Evolutionary conservation across 257 asterid genomes (phyloP).

Genomic region (Solanum bulbocastanum): DNA sequence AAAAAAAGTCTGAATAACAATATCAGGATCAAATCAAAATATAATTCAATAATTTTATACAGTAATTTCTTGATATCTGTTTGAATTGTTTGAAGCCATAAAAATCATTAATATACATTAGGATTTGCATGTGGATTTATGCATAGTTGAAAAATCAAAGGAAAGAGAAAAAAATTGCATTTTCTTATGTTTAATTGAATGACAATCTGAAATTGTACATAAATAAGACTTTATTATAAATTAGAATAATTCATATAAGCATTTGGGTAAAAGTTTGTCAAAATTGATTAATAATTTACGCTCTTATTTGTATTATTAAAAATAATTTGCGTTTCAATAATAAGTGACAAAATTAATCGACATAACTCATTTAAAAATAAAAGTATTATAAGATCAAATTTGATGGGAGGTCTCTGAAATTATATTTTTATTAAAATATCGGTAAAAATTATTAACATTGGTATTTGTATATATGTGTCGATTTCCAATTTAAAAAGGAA

Average conservation of each 20-base stretch:
- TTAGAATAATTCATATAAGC: neutral
- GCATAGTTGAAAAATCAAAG: neutral
- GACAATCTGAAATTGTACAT: neutral
- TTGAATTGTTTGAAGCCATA: neutral
- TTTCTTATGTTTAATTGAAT: too few relatives aligned
- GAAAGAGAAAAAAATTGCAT: neutral
- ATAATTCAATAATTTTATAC: neutral
- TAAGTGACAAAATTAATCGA: neutral
- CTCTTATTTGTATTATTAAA: neutral
- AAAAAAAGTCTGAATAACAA: neutral
- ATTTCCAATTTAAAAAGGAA: neutral
- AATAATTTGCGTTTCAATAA: neutral
- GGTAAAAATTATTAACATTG: neutral
- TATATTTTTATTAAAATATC: neutral
- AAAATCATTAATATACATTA: neutral
- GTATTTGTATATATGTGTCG: neutral
- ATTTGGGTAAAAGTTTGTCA: neutral
- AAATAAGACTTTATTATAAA: neutral
- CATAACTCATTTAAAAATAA: neutral
- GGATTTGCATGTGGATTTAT: neutral
- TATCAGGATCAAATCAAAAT: neutral
- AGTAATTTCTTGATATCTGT: neutral
- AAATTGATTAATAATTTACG: neutral
- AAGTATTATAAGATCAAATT: too few relatives aligned
- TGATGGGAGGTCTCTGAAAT: too few relatives aligned